Base-by-base conservation (phyloP, 352 stramenopile species). In the Globisporangium mamillatum region DNA sequence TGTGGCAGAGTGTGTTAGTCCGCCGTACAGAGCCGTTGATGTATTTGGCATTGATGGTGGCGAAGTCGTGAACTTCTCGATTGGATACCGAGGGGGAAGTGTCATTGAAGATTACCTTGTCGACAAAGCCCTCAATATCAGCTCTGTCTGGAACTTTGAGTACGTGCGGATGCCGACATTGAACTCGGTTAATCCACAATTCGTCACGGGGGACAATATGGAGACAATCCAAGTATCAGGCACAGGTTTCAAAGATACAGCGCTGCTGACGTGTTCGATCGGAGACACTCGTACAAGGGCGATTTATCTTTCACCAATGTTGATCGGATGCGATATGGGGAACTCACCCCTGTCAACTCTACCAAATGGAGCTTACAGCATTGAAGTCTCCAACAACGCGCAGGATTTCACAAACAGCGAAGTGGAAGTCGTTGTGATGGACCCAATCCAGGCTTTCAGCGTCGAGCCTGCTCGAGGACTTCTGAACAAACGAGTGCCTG, bases 381-480 rank as follows among this genome's bases (percentile, higher is more conserved):
- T 98, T n/a, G 93, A 98, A 63, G 78, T 98, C 0, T 92, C 87
- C 2, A 97, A 93, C 50, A 98, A 99, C 64, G 90, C 84, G 0
- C 83, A 97, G 64, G 95, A 98, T 59, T 98, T 96, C 56, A 97
- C 91, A 4, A 82, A 89, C 53, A 93, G 74, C 34, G 86, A 92
- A 24, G 73, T 93, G 0, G 71, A 87, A 46, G 93, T 97, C 59
- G 65, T 94, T 24, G 60, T 85, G 1, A 29, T 76, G 38, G 4
- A 63, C 16, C 67, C 70, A 8, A 72, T 86, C 18, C 52, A 55
- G 22, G 18, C 74, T 4, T 7, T 71, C 0, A 53, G 41, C 2
- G 56, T 85, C 12, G 64, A 74, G 22, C 78, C 80, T 6, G 29
- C 62, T 0, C 56, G 63, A 41, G 73, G 72, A 14, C 18, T 63